phyloP scores from a whole-genome alignment of 2,329 filamentous ascomycete genomes.

The Ceratocystis colombiana region DNA sequence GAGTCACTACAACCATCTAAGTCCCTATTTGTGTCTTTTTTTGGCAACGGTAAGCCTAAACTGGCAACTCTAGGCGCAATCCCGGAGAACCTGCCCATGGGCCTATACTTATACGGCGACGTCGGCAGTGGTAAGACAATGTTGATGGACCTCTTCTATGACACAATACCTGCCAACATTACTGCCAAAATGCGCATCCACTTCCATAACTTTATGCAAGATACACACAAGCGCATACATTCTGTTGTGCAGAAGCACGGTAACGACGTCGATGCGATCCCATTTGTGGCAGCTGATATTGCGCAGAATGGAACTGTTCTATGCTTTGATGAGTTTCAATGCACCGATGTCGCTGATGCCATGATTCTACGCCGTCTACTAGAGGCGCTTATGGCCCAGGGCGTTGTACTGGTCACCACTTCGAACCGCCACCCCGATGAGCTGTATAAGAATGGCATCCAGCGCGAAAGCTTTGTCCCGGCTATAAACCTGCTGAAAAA shows the following conservation, averaged over 20 bases:
- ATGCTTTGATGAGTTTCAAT: constrained; percentile 98
- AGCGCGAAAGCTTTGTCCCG: constrained; percentile 87
- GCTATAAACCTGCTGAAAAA: constrained; percentile 86
- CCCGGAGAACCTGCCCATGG: constrained; percentile 67
- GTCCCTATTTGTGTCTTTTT: constrained; percentile 51
- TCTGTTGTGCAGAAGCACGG: constrained; percentile 81
- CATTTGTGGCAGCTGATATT: constrained; percentile 90
- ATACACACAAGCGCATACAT: constrained; percentile 84
- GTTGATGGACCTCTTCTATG: constrained; percentile 98
- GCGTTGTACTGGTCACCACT: constrained; percentile 91
- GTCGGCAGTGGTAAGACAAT: constrained; percentile 98
- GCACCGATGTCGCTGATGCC: constrained; percentile 93
- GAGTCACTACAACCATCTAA: constrained; percentile 52
- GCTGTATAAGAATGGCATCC: constrained; percentile 95
- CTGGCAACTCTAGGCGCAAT: constrained; percentile 42
- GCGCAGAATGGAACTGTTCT: constrained; percentile 74
- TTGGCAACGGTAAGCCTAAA: constrained; percentile 39
- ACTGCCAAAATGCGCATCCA: constrained; percentile 82
- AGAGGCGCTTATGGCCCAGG: constrained; percentile 86
- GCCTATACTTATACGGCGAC: constrained; percentile 90
- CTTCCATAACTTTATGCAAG: constrained; percentile 99
- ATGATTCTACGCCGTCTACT: constrained; percentile 90
- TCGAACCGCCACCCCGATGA: constrained; percentile 95
- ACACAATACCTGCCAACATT: constrained; percentile 74
- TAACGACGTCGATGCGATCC: constrained; percentile 79